Evolutionary conservation across 2,329 filamentous ascomycete species (phyloP).

Genomic region (Blastomyces parvus): DNA sequence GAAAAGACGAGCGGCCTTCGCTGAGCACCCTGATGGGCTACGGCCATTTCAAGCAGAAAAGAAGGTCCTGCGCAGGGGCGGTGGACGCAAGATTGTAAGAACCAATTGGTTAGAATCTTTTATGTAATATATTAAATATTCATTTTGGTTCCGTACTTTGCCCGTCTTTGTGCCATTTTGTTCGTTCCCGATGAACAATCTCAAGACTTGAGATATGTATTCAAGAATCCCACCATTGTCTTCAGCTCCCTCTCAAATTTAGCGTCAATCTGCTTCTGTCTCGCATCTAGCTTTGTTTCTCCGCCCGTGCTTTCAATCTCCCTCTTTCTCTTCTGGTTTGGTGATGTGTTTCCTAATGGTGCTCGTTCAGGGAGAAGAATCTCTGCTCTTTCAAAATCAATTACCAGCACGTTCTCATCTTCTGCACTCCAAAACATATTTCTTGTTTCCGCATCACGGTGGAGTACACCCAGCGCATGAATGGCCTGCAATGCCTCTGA

Average conservation of each 20-base stretch:
- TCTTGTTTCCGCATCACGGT: conserved; percentile 6
- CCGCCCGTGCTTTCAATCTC: neutral
- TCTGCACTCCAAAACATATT: conserved; percentile 15
- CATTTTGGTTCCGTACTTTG: too few species aligned
- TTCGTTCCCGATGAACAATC: too few species aligned
- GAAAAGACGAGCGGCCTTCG: too few species aligned
- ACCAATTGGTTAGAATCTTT: too few species aligned
- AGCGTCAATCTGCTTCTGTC: conserved; percentile 3
- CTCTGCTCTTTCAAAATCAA: conserved; percentile 14
- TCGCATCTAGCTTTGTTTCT: conserved; percentile 6
- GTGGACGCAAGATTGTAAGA: too few species aligned
- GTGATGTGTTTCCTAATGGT: neutral
- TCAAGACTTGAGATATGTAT: conserved; percentile 5
- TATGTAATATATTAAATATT: too few species aligned
- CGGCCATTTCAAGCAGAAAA: too few species aligned
- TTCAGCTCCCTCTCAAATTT: conserved; percentile 5
- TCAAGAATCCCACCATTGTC: neutral
- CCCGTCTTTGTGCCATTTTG: too few species aligned
- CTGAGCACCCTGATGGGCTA: too few species aligned
- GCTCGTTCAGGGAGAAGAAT: conserved; percentile 2
- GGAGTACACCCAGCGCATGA: conserved; percentile 12
- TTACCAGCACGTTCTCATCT: conserved; percentile 11
- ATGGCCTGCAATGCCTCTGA: conserved; percentile 11
- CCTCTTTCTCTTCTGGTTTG: conserved; percentile 9
- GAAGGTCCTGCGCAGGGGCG: too few species aligned